Conservation (phyloP, 2,329 filamentous ascomycete genomes). For the Helicocarpus griseus region DNA sequence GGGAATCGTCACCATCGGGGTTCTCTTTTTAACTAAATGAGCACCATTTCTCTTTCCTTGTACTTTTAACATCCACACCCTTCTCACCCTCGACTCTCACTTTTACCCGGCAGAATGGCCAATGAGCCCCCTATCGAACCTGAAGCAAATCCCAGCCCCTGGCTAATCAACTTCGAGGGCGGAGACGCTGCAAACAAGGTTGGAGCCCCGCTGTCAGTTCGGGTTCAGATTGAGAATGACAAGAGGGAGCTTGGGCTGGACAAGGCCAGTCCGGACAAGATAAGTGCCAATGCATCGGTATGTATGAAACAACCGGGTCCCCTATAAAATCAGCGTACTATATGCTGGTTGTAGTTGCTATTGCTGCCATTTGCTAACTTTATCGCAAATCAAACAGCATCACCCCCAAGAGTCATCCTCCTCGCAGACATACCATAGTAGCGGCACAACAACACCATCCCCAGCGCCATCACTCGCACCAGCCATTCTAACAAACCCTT, state of each 20-base stretch:
- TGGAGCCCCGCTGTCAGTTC: neutral
- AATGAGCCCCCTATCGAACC: neutral
- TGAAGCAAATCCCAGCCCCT: neutral
- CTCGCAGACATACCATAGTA: neutral
- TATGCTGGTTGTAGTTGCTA: neutral
- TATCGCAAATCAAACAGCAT: neutral
- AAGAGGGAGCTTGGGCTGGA: neutral
- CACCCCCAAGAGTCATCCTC: neutral
- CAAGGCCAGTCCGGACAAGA: neutral
- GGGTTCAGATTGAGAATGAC: neutral
- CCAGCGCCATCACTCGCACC: neutral
- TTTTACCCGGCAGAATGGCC: neutral
- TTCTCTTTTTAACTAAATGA: neutral
- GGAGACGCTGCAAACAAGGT: neutral
- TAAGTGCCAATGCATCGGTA: neutral
- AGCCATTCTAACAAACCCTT: neutral
- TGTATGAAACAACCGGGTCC: neutral
- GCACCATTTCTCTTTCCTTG: neutral
- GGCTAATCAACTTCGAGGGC: slow-evolving; percentile 5
- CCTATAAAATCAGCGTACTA: neutral
- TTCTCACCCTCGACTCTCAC: neutral
- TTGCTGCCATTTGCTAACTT: neutral
- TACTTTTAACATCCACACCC: neutral
- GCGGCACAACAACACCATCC: neutral
- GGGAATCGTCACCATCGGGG: no score